phyloP scores from a whole-genome alignment of 345 rosid genomes.

The Linum lewisii region DNA sequence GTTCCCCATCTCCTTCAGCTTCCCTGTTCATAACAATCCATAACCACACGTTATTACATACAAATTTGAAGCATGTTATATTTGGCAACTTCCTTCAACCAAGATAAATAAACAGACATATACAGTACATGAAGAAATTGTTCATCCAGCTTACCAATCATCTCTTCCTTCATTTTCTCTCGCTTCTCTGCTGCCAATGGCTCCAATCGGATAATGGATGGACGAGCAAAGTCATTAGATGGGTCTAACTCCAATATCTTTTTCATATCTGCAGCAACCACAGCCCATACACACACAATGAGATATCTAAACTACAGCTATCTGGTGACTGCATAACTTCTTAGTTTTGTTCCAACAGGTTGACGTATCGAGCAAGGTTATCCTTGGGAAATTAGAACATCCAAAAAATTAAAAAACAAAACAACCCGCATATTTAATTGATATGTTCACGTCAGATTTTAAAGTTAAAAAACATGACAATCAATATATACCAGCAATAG shows the following conservation, averaged over 20 bases:
- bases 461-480: neutral
- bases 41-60: too few species aligned
- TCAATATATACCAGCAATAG: constrained; percentile 50
- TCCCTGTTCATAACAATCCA: constrained; percentile 35
- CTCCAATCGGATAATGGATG: constrained; percentile 53
- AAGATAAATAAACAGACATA: neutral
- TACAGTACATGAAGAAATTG: neutral
- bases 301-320: neutral
- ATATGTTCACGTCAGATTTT: neutral
- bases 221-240: constrained; percentile 63
- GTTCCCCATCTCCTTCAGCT: constrained; percentile 91
- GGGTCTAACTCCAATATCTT: constrained; percentile 79
- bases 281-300: neutral
- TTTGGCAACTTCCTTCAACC: too few species aligned
- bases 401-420: too few species aligned
- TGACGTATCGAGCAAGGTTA: too few species aligned
- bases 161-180: constrained; percentile 98
- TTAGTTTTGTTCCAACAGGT: too few species aligned
- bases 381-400: too few species aligned
- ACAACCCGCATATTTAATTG: too few species aligned
- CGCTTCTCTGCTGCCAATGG: constrained; percentile 84
- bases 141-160: constrained; percentile 52
- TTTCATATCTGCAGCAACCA: constrained; percentile 51
- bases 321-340: too few species aligned
- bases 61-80: too few species aligned